Base-by-base conservation (phyloP, 352 stramenopile species). In the Pythium insidiosum region DNA sequence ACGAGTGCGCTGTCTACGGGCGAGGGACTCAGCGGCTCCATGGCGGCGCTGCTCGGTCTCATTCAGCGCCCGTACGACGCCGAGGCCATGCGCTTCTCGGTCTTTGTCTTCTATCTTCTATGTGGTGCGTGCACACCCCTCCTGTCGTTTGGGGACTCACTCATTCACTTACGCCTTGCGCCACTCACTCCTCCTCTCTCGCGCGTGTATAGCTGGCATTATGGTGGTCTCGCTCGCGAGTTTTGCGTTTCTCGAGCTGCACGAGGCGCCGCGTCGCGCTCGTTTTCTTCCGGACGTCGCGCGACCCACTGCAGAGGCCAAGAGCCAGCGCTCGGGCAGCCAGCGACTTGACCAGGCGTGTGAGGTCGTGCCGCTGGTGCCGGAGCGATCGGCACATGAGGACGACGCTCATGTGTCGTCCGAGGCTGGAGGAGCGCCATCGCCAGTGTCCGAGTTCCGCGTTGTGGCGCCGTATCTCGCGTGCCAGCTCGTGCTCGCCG, bases 1-100 rank as follows among this genome's bases (percentile, higher is more conserved):
- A 88, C 74, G 38, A 88, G 62, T 34, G 72, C 65, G 1, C 30
- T 85, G 39, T 71, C 72, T 0, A 88, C 74, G 2, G 74, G 74
- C 10, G 74, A 85, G 42, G 72, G 72, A 0, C 56, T 88, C 13
- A 88, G 74, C 43, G 74, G 74, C 11, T 80, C 72, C 1, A 51
- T 84, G 5, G 72, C 68, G 1, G 74, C 67, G 3, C 46, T 88
- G 13, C 35, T 88, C 15, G 74, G 72, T 15, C 47, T 88, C 28
- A 48, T 79, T 2, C 74, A 88, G 41, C 57, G 77, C 15, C 72
- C 74, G 2, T 76, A 74, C 43, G 58, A 64, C 19, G 51, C 50
- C 6, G 31, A 20, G n/a, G 20, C 39, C 6, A 63, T 78, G 58
- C 56, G 60, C n/a, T 82, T 85, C 40, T 82, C 74, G 7, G 70